Percentiles rank a stretch among this genome's conserved stretches.
Evolutionary conservation across 768 basidiomycete genomes (phyloP).

Genomic region (Russula lepida): DNA sequence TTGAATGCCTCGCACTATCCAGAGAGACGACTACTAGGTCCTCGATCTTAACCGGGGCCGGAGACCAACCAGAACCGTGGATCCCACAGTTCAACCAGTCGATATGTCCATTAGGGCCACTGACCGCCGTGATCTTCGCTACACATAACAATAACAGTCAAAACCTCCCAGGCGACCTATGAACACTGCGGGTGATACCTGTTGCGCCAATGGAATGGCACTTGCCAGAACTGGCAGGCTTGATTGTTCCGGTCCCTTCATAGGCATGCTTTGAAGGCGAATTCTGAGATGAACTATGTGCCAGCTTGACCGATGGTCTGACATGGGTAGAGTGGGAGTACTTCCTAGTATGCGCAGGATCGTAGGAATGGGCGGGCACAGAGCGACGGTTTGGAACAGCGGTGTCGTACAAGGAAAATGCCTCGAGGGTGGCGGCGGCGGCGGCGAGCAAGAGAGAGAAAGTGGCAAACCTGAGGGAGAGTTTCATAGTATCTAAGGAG

Average conservation of each 20-base stretch:
- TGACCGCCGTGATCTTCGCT: slow-evolving; percentile 42
- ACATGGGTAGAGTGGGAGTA: neutral
- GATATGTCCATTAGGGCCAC: slow-evolving; percentile 65
- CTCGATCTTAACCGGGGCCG: slow-evolving; percentile 48
- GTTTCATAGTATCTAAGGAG: slow-evolving; percentile 7
- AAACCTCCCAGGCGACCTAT: slow-evolving; percentile 1
- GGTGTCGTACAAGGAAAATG: neutral
- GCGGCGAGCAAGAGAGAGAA: slow-evolving; percentile 4
- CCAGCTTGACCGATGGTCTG: neutral
- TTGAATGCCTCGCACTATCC: slow-evolving; percentile 37
- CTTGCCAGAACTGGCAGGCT: neutral
- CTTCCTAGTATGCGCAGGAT: neutral
- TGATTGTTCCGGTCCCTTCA: neutral
- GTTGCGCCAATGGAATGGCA: slow-evolving; percentile 8
- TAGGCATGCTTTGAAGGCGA: neutral
- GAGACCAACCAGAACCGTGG: slow-evolving; percentile 53
- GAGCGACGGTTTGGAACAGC: neutral
- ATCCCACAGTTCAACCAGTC: slow-evolving; percentile 77
- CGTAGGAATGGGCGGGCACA: neutral
- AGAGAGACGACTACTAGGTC: slow-evolving; percentile 45
- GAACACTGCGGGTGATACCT: neutral
- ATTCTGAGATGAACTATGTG: neutral
- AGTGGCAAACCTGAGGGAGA: neutral
- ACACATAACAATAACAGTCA: neutral
- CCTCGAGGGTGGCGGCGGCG: neutral